Evolutionary conservation across 2,329 filamentous ascomycete genomes (phyloP).

Genomic region (Aureobasidium leucospermi): DNA sequence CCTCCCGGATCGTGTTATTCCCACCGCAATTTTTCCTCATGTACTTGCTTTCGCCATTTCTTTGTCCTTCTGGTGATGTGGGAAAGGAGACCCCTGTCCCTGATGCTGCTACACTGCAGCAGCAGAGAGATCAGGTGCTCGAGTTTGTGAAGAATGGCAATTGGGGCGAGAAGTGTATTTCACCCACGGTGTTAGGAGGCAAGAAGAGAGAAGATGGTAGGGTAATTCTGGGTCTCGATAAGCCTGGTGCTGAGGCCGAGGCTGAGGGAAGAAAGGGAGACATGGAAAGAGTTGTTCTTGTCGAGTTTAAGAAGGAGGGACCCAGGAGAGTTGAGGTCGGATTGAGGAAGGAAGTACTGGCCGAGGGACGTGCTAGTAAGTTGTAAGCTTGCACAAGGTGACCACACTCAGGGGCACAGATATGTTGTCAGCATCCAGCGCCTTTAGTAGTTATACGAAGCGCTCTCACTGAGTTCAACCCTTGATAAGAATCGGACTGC

Average conservation of each 20-base stretch:
- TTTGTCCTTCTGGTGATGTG: constrained; percentile 33
- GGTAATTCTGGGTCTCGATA: constrained; percentile 46
- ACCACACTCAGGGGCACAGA: too few species aligned
- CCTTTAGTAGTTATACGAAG: too few species aligned
- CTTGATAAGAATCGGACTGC: too few species aligned
- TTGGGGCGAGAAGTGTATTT: constrained; percentile 39
- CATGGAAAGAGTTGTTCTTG: constrained; percentile 48
- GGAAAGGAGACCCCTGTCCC: constrained; percentile 21
- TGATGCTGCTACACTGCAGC: constrained; percentile 33
- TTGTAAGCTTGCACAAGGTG: not conserved
- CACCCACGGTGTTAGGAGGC: constrained; percentile 32
- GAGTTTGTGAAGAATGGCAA: constrained; percentile 43
- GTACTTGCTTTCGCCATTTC: constrained; percentile 48
- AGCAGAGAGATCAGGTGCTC: constrained; percentile 47
- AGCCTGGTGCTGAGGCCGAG: constrained; percentile 52
- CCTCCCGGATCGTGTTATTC: constrained; percentile 71
- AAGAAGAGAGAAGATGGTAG: constrained; percentile 41
- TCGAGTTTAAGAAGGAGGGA: constrained; percentile 50
- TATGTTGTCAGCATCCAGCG: too few species aligned
- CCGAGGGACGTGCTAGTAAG: constrained; percentile 42
- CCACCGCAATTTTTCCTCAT: constrained; percentile 81
- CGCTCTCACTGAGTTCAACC: too few species aligned
- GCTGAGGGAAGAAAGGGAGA: constrained; percentile 45
- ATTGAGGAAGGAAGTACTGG: constrained; percentile 38
- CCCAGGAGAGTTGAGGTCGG: constrained; percentile 49